phyloP scores from a whole-genome alignment of 345 rosid genomes.

The Acer saccharum region DNA sequence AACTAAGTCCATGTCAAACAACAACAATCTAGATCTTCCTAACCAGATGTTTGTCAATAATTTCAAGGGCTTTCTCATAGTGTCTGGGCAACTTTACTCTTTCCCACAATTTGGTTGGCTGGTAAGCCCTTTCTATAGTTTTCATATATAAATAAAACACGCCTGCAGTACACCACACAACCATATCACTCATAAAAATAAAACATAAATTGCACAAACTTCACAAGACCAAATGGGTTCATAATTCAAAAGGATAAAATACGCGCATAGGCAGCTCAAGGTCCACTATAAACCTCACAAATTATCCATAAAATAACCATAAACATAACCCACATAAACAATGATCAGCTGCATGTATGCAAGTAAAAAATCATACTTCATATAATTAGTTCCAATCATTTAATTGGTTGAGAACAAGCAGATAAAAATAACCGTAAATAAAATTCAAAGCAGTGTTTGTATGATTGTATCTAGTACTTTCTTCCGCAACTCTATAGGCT shows the following conservation, averaged over 20 bases:
- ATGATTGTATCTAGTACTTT: no score
- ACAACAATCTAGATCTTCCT: constrained; percentile 8
- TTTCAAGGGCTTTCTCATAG: constrained; percentile 90
- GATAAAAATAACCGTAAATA: no score
- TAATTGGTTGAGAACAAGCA: no score
- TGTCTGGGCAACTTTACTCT: constrained; percentile 78
- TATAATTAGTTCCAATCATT: no score
- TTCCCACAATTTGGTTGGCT: constrained; percentile 88
- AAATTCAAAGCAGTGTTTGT: no score
- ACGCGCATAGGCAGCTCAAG: background rate
- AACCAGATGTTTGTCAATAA: constrained; percentile 91
- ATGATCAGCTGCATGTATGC: background rate
- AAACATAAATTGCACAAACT: background rate
- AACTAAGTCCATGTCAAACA: background rate
- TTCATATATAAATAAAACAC: constrained; percentile 93
- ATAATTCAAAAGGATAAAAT: background rate
- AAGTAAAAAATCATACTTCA: no score
- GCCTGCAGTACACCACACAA: constrained; percentile 44
- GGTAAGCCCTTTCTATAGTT: constrained; percentile 95
- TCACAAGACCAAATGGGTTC: background rate
- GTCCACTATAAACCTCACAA: background rate
- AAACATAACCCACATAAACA: background rate
- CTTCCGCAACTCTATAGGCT: background rate
- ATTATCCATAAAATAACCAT: no score
- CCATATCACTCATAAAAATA: background rate